Conservation (phyloP, 2,329 filamentous ascomycete genomes). For the Cephalotrichum gorgonifer region DNA sequence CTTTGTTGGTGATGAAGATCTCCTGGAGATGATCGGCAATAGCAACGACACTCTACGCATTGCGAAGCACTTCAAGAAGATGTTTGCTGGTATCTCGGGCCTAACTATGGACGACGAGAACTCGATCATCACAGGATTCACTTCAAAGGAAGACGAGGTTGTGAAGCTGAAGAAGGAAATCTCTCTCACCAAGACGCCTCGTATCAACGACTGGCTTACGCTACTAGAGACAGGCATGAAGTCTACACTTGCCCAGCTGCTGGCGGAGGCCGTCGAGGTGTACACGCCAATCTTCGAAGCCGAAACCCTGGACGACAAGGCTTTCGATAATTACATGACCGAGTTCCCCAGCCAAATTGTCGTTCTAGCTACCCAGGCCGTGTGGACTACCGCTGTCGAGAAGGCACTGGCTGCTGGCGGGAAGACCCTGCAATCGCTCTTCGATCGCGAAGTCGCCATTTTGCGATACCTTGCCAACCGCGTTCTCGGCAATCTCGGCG, state of each 20-base stretch:
- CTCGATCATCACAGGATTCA: constrained; percentile 79
- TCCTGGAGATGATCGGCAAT: constrained; percentile 98
- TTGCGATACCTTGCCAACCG: constrained; percentile 78
- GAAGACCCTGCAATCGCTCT: constrained; percentile 56
- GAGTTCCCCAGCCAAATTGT: constrained; percentile 89
- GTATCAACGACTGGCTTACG: constrained; percentile 98
- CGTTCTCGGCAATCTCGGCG: constrained; percentile 79
- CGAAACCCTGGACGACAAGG: constrained; percentile 56
- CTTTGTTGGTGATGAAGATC: constrained; percentile 96
- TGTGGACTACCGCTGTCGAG: constrained; percentile 86
- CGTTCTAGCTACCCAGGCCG: constrained; percentile 85
- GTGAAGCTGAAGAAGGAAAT: constrained; percentile 85
- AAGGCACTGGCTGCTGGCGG: constrained; percentile 64
- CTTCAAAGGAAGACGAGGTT: constrained; percentile 87
- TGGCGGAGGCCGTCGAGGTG: constrained; percentile 74
- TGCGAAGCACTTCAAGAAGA: constrained; percentile 98
- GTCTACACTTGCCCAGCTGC: constrained; percentile 77
- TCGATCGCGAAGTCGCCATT: constrained; percentile 74
- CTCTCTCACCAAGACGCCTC: constrained; percentile 82
- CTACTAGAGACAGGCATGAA: constrained; percentile 92
- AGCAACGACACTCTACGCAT: constrained; percentile 95
- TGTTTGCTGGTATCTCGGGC: constrained; percentile 94
- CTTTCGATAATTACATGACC: constrained; percentile 71
- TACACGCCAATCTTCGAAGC: constrained; percentile 72
- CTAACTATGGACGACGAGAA: constrained; percentile 88